Base-by-base conservation (phyloP, 306 rosid genomes). In the Vigna nakashimae region DNA sequence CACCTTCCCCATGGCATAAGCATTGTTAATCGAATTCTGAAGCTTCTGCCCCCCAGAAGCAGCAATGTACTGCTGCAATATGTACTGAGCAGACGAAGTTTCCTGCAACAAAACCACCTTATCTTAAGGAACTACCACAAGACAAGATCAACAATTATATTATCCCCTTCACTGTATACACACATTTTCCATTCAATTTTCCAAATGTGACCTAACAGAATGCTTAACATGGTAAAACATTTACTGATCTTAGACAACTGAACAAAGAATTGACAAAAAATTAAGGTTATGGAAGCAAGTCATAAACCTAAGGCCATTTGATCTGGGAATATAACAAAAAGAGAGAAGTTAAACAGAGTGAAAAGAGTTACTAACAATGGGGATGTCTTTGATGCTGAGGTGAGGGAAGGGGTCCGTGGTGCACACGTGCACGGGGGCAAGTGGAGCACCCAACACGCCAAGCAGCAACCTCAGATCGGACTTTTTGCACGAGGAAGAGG, bases 1-100 rank as follows among this genome's bases (percentile, higher is more conserved):
- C 79, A 96, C 98, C 87, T 93, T 96, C 62, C 99, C 99, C 98
- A 90, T 92, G 30, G 98, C 99, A 88, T 96, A 96, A 26, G 99
- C 92, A 78, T 92, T 96, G 76, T 74, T 87, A 9, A 91, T 85
- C 3, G 94, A 87, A 82, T 83, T 91, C 71, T 92, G 98, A 85
- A 96, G 96, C 86, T 84, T 91, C 71, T 89, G 93, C 77, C 99
- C 99, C 46, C 99, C 99, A 0, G 97, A 90, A 13, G 99, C 93
- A 32, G 99, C 99, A 10, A 88, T 96, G 65, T 91, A 96, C 86
- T 96, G 99, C 90, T 96, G 99, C 84, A 96, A 60, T 80, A 96
- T 96, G 81, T 96, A 96, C 85, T 92, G 99, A 64, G 99, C 99
- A 56, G 99, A 96, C 40, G 99, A 96, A 38, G 87, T 88, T 71